Base-by-base conservation (phyloP, 192 early-diverging fungal species). In the Backusella circina region DNA sequence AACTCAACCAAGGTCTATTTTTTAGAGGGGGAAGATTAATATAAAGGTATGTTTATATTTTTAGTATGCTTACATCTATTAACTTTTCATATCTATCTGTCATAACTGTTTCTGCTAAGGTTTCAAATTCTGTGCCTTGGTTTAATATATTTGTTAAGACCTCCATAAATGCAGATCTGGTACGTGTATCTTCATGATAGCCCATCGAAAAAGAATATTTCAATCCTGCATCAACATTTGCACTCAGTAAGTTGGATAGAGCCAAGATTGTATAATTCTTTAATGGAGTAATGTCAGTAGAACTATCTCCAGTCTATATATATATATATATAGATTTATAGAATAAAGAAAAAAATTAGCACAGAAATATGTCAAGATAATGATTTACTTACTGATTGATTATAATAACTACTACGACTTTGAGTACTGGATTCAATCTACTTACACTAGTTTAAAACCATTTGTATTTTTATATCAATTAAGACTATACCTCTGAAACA, bases 151-250 rank as follows among this genome's bases (percentile, higher is more conserved):
- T 91, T 18, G 92, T 93, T 70, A 96, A 82, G 65, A 96, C 93
- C 47, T 92, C 86, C 51, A 93, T 92, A 70, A 95, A 96, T 44
- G 93, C 83, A 2, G 90, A 86, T 31, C 95, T 88, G 32, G 90
- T 91, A 75, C 88, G 88, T 16, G 87, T 83, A 83, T 95, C 93
- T 77, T 92, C 93, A 77, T 95, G 89, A 70, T 94, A 95, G 6
- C 88, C 90, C 80, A 93, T 88, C 0, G 91, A 83, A 35, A 96
- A 80, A 37, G 93, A 93, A 77, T 87, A 93, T 81, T 91, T 88
- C 35, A 96, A 79, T 5, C 92, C 94, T 65, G 91, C 88, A 68
- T 95, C 94, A 69, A 95, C 81, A 83, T 96, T 96, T 13, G 91
- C 90, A 8, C 89, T 84, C 6, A 96, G 85, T 79, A 96, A 86